A percentile compares a stretch with the other conserved stretches of the same genome.
These are phyloP conservation scores for Phytophthora cryptogea DNA, from an alignment of 352 stramenopile genomes.

Conservation along the genomic window DNA sequence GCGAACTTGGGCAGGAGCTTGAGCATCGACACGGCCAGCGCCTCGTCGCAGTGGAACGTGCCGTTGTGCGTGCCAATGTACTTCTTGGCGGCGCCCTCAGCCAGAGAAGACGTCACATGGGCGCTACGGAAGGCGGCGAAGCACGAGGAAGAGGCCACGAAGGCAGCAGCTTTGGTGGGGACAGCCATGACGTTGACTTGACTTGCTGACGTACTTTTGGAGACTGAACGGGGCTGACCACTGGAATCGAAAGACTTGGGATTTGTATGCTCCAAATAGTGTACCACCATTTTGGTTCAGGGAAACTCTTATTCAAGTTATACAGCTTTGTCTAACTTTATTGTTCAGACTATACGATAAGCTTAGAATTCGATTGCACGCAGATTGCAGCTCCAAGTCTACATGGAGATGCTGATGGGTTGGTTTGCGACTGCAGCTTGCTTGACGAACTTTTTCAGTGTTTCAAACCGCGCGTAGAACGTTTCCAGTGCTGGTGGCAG, in stretches of 20 bases:
- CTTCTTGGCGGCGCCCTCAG: constrained; percentile 67
- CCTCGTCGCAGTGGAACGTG: constrained; percentile 99
- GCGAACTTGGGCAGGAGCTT: constrained; percentile 94
- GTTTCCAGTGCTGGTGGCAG: background rate
- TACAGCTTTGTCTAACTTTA: no score
- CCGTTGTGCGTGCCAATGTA: constrained; percentile 97
- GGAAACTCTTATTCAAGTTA: no score
- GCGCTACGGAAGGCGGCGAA: constrained; percentile 63
- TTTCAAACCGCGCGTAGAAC: constrained; percentile 28
- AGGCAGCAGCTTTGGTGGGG: constrained; percentile 65
- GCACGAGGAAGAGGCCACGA: constrained; percentile 64
- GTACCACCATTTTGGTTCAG: no score
- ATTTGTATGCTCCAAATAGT: constrained; percentile 7
- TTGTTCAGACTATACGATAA: no score
- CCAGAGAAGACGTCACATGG: constrained; percentile 54
- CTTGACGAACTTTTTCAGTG: constrained; percentile 30
- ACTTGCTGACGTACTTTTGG: constrained; percentile 2
- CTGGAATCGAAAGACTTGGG: constrained; percentile 22
- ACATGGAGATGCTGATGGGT: constrained; percentile 12
- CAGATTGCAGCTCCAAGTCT: no score
- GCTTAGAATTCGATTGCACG: no score
- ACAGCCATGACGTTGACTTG: constrained; percentile 46
- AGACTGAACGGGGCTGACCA: constrained; percentile 13
- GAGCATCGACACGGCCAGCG: constrained; percentile 97
- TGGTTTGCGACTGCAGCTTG: constrained; percentile 33